Base-by-base conservation (phyloP, 352 stramenopile species). In the Phytophthora pinifolia region DNA sequence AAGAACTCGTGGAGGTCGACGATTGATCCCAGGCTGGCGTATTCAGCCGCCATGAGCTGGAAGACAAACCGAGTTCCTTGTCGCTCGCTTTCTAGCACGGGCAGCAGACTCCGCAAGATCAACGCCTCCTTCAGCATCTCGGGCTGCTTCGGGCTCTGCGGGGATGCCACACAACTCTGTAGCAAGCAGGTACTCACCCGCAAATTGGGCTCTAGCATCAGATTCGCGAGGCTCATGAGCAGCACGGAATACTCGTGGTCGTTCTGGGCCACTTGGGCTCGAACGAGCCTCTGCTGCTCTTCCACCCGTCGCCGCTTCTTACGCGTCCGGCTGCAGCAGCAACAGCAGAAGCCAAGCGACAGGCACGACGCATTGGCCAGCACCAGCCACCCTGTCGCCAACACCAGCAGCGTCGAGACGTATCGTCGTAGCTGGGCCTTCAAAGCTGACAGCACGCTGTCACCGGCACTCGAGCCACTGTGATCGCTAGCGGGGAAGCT, bases 201-300 rank as follows among this genome's bases (percentile, higher is more conserved):
- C 9, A 86, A 47, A 15, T 86, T 62, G n/a, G 75, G 72, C 18
- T 80, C 64, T 12, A 86, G 33, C 2, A 89, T 20, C 18, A 84
- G 33, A 50, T 85, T 50, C 0, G 62, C 63, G 2, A 90, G 45
- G 33, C 67, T 62, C 44, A 77, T 62, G 4, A 90, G 55, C 15
- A 92, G 31, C 12, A 71, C n/a, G 3, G 83, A 88, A 48, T 92
- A 92, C 32, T 92, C 83, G 29, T 71, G 54, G 38, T 92, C 73
- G 43, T 89, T 89, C 51, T 89, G 83, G 1, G 72, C 74, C 2
- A 88, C 70, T 56, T 86, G 68, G 4, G 70, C 46, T 14, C 74
- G 44, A 47, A 88, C 79, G 2, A 48, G 37, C 9, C 35, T 57
- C 4, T 60, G 75, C 9, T 72, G 45, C 15, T 70, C 41, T 25